Evolutionary conservation across 805 yeast genomes (phyloP).

Genomic region (Blastobotrys chiropterorum): DNA sequence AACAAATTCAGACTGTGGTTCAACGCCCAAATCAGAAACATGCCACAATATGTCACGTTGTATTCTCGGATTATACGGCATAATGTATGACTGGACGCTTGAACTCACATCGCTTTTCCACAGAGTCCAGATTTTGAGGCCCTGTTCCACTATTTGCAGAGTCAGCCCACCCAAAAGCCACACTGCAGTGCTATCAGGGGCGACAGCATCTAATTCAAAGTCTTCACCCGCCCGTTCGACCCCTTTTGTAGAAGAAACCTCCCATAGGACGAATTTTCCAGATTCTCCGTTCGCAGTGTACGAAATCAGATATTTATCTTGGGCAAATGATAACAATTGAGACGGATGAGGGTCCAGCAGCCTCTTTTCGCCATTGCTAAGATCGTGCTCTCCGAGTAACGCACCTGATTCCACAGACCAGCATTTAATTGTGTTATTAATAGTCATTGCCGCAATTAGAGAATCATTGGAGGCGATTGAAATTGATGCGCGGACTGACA

Average conservation of each 20-base stretch:
- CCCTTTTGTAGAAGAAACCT: slow-evolving; percentile 7
- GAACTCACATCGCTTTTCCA: slow-evolving; percentile 64
- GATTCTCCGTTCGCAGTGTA: slow-evolving; percentile 33
- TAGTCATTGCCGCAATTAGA: slow-evolving; percentile 43
- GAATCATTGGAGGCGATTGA: slow-evolving; percentile 28
- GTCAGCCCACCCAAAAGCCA: slow-evolving; percentile 47
- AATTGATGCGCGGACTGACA: slow-evolving; percentile 33
- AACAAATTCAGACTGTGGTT: background rate
- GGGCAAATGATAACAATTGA: slow-evolving; percentile 22
- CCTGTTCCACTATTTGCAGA: slow-evolving; percentile 18
- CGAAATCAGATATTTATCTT: slow-evolving; percentile 27
- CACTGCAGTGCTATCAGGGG: slow-evolving; percentile 34
- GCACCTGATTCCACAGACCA: slow-evolving; percentile 47
- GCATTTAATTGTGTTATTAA: slow-evolving; percentile 47
- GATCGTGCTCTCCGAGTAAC: slow-evolving; percentile 24
- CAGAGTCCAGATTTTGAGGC: slow-evolving; percentile 37
- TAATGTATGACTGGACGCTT: slow-evolving; percentile 24
- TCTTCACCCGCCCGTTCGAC: slow-evolving; percentile 27
- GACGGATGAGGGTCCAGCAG: slow-evolving; percentile 31
- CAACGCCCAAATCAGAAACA: background rate
- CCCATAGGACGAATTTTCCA: slow-evolving; percentile 11
- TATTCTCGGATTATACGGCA: background rate
- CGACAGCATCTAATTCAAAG: slow-evolving; percentile 24
- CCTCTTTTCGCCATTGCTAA: slow-evolving; percentile 6
- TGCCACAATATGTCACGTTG: background rate